phyloP scores from a whole-genome alignment of 2,329 filamentous ascomycete genomes.

The Aspergillus persii region DNA sequence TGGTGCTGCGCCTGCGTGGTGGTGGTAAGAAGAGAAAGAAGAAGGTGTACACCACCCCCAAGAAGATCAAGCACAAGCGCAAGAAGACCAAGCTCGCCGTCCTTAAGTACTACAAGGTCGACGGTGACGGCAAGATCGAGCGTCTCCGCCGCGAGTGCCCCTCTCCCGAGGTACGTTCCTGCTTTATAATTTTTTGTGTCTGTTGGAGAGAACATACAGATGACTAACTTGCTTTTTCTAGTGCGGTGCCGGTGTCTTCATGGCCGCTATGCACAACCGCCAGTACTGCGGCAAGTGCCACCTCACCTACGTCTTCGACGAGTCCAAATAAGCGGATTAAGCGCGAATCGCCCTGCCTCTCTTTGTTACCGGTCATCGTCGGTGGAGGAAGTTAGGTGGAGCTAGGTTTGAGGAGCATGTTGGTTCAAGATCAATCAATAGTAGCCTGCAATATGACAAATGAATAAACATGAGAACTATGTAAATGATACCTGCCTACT shows the following conservation, averaged over 20 bases:
- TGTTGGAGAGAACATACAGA: background rate
- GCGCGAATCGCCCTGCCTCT: constrained; percentile 15
- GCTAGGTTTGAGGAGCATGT: constrained; percentile 16
- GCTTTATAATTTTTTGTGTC: background rate
- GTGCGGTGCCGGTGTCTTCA: constrained; percentile 99
- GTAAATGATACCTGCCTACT: background rate
- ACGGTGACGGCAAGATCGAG: constrained; percentile 99
- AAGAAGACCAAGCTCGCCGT: constrained; percentile 99
- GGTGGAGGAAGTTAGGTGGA: constrained; percentile 13
- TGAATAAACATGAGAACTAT: constrained; percentile 18
- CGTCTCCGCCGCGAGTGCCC: constrained; percentile 98
- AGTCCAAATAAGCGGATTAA: constrained; percentile 53
- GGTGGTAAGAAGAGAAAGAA: constrained; percentile 99
- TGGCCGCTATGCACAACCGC: constrained; percentile 99
- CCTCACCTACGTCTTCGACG: constrained; percentile 69
- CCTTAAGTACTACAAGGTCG: constrained; percentile 99
- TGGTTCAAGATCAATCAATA: constrained; percentile 17
- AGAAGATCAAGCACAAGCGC: constrained; percentile 99
- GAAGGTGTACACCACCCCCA: constrained; percentile 99
- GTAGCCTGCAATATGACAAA: constrained; percentile 13
- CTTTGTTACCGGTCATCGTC: constrained; percentile 14
- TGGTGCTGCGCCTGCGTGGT: constrained; percentile 97
- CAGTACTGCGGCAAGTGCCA: constrained; percentile 86
- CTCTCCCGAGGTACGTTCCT: constrained; percentile 70
- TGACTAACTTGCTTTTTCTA: constrained; percentile 45